Conservation (phyloP, 139 green algal genomes). For the Ettlia oleoabundans region DNA sequence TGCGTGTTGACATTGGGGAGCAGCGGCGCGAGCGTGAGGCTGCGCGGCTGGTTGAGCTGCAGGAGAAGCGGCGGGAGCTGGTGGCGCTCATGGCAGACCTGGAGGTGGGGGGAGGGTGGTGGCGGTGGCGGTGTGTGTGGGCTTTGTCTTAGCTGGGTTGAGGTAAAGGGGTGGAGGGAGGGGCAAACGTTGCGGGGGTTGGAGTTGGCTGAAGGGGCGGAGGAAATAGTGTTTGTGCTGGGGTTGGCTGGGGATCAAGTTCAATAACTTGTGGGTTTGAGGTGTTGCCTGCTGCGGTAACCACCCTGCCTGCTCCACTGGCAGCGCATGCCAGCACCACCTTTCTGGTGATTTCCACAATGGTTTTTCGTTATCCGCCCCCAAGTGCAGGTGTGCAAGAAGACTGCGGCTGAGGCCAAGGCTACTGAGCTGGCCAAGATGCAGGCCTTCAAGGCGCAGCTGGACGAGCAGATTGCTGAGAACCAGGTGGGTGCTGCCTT, state of each 20-base stretch:
- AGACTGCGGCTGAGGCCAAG: conserved; percentile 17
- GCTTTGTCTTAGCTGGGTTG: no score
- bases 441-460: conserved; percentile 30
- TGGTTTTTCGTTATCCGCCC: no score
- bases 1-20: conserved; percentile 20
- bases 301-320: no score
- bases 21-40: conserved; percentile 37
- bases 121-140: no score
- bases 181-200: not conserved
- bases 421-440: conserved; percentile 22
- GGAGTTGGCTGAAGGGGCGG: no score
- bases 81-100: conserved; percentile 25
- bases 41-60: not conserved
- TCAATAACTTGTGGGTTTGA: no score
- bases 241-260: no score
- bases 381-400: conserved; percentile 20
- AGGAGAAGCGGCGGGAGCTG: conserved; percentile 25
- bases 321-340: no score
- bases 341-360: no score
- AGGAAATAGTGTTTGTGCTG: not conserved
- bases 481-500: not conserved
- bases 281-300: no score
- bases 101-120: no score
- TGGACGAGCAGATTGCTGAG: conserved; percentile 38
- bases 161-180: no score